A percentile compares a stretch with the other conserved stretches of the same genome.
Evolutionary conservation across 306 rosid species (phyloP).

Genomic region (Cucurbita ficifolia): DNA sequence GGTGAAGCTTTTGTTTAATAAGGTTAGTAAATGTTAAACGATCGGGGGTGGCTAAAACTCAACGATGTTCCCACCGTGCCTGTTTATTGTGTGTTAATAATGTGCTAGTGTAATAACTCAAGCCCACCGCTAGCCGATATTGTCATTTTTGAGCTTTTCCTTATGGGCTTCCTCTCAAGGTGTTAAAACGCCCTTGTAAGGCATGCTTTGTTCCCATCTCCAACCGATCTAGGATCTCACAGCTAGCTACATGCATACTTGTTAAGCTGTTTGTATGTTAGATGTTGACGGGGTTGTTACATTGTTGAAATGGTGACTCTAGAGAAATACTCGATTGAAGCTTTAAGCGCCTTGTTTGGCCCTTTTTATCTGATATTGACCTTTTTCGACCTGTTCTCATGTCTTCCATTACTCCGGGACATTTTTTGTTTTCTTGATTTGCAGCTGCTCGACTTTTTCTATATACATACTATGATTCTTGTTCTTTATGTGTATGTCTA

Average conservation of each 20-base stretch:
- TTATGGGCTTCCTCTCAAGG: no score
- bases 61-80: background rate
- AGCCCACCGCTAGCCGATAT: no score
- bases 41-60: background rate
- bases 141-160: no score
- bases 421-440: background rate
- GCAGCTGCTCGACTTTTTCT: background rate
- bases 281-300: background rate
- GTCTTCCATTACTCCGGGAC: background rate
- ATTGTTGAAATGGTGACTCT: background rate
- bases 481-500: background rate
- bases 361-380: background rate
- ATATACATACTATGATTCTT: background rate
- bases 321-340: background rate
- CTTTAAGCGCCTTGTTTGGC: background rate
- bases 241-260: background rate
- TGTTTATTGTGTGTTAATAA: background rate
- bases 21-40: background rate
- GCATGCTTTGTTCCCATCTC: no score
- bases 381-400: background rate
- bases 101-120: background rate
- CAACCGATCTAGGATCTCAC: no score
- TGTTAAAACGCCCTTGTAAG: no score
- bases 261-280: background rate
- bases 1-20: background rate